Evolutionary conservation across 192 early-diverging fungal species (phyloP).

Genomic region (Coemansia sp.): DNA sequence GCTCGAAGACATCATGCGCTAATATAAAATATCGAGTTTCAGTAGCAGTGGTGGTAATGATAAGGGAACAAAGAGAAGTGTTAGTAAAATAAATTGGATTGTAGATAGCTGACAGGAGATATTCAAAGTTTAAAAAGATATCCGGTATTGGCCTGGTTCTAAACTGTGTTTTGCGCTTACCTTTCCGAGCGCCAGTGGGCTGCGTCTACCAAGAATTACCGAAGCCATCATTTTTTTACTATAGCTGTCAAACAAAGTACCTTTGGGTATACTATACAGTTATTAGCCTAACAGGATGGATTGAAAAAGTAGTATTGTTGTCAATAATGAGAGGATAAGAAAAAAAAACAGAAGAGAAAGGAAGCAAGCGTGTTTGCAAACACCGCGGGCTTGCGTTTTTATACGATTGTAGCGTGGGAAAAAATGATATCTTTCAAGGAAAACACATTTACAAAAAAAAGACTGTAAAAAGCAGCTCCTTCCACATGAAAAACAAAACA

Average conservation of each 20-base stretch:
- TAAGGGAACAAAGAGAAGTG: too few relatives aligned
- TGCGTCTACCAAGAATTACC: slow-evolving; percentile 2
- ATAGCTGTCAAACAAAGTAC: not conserved
- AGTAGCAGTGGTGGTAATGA: too few relatives aligned
- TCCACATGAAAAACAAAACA: not conserved
- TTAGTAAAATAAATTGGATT: not conserved
- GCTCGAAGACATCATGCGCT: slow-evolving; percentile 35
- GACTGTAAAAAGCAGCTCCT: not conserved
- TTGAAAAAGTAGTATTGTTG: not conserved
- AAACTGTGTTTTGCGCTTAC: not conserved
- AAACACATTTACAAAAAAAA: too few relatives aligned
- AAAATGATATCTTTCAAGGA: not conserved
- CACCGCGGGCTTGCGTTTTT: not conserved
- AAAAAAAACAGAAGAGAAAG: slow-evolving; percentile 6
- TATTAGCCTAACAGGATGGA: not conserved
- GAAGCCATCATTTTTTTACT: not conserved
- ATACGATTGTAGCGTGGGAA: not conserved
- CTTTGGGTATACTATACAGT: not conserved
- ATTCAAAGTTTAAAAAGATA: too few relatives aligned
- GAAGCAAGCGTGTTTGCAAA: not conserved
- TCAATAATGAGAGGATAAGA: not conserved
- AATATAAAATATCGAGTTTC: not conserved
- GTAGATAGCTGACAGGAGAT: not conserved
- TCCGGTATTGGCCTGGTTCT: too few relatives aligned
- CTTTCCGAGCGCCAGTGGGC: not conserved